Evolutionary conservation across 495 filamentous ascomycete genomes (phyloP), one percentile per base, ranked within the genome.

Genomic region (Aspergillus nanangensis): DNA sequence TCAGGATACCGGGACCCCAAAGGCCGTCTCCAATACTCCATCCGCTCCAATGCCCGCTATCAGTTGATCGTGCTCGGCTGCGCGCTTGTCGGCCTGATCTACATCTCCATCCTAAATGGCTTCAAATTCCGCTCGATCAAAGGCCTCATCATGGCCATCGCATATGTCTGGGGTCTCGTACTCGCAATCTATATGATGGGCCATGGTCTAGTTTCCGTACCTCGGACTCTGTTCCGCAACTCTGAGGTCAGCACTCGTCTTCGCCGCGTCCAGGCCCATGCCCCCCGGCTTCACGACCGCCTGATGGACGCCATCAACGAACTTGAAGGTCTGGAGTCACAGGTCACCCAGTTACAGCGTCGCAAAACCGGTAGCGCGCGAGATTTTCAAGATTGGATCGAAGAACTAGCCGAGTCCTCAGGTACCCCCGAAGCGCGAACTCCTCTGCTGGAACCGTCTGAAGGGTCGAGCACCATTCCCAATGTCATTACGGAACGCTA

Each of bases 101-200:
- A 98, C 63, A 77, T 96, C 48, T 84, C 91, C 47, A 66, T 89
- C 46, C 82, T 84, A 9, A 87, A 83, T 53, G 88, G 88, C 1
- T 80, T 96, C 41, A 60, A 76, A 23, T 71, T 77, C 39, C 70
- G 62, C 11, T 78, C 77, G 1, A 69, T 88, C 54, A 93, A 95
- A 69, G 84, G 80, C 34, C 70, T 95, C 21, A 75, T 93, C 50
- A 93, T 98, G 83, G 93, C 93, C 18, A 71, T 96, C 43, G 90
- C 90, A 24, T 96, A 98, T 65, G 85, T 88, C 52, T 97, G 90
- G 86, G 89, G 90, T 50, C 73, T 98, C 53, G 70, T 89, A 3
- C 71, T 96, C 45, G 93, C 90, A 13, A 96, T 97, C 45, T 95
- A 92, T 57, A 76, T 98, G 17, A 96, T 98, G 93, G 93, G 93